Evolutionary conservation across 1,284 basidiomycete genomes (phyloP).

Genomic region (Austroboletus rostrupii): DNA sequence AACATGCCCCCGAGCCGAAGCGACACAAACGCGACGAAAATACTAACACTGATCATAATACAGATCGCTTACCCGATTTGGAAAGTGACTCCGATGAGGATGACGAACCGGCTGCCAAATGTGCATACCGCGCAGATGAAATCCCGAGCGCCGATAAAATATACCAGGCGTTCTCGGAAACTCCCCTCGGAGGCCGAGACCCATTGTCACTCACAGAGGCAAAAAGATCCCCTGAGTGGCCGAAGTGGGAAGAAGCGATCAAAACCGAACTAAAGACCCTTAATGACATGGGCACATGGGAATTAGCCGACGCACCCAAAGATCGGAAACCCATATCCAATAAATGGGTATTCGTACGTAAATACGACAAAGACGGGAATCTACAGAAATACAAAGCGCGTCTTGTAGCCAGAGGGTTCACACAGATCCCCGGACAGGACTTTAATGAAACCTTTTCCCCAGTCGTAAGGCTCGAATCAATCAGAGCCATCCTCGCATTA

Average conservation of each 20-base stretch:
- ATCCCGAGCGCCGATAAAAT: too few relatives aligned
- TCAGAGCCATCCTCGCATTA: not conserved
- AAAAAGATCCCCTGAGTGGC: not conserved
- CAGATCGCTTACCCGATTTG: too few relatives aligned
- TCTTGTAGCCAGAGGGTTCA: too few relatives aligned
- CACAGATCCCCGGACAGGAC: not conserved
- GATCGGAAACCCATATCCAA: too few relatives aligned
- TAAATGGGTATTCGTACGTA: too few relatives aligned
- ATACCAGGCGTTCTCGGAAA: not conserved
- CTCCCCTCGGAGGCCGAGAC: not conserved
- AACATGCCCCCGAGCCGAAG: too few relatives aligned
- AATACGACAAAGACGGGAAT: not conserved
- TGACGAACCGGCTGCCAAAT: too few relatives aligned
- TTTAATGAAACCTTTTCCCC: not conserved
- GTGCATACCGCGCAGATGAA: too few relatives aligned
- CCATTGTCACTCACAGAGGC: not conserved
- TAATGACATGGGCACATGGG: constrained; percentile 1
- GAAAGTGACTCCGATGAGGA: too few relatives aligned
- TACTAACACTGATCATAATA: too few relatives aligned
- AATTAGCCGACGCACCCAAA: not conserved
- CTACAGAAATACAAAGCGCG: constrained; percentile 5
- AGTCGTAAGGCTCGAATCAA: not conserved
- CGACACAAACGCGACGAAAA: too few relatives aligned
- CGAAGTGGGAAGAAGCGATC: constrained; percentile 7
- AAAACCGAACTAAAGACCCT: constrained; percentile 1